A percentile compares a stretch with the other conserved stretches of the same genome.
Conservation (phyloP, 306 rosid genomes). For the Leucaena leucocephala region DNA sequence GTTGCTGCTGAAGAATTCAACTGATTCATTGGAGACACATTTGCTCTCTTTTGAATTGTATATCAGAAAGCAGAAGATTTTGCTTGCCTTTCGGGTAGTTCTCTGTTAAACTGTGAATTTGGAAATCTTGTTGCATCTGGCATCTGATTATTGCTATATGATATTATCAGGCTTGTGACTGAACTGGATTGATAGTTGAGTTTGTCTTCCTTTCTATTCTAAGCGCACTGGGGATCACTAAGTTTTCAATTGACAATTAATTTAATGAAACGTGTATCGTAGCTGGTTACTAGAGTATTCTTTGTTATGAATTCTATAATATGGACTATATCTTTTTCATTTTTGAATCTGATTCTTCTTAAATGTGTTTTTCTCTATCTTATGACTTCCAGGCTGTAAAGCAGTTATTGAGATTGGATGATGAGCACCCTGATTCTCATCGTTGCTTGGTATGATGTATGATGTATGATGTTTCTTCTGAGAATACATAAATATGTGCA, state of each 20-base stretch:
- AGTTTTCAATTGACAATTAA: slow-evolving; percentile 11
- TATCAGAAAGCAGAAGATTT: slow-evolving; percentile 66
- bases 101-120: neutral
- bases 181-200: neutral
- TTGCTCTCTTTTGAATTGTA: slow-evolving; percentile 71
- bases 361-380: neutral
- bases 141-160: slow-evolving; percentile 5
- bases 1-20: slow-evolving; percentile 70
- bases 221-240: neutral
- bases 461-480: slow-evolving; percentile 8
- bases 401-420: slow-evolving; percentile 69
- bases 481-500: neutral
- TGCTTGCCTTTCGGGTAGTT: slow-evolving; percentile 72
- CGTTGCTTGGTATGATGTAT: slow-evolving; percentile 72
- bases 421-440: slow-evolving; percentile 73
- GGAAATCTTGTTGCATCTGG: slow-evolving; percentile 3
- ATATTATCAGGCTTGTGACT: slow-evolving; percentile 3
- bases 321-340: neutral
- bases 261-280: neutral
- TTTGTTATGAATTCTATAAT: slow-evolving; percentile 11
- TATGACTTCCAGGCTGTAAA: slow-evolving; percentile 56
- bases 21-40: slow-evolving; percentile 66
- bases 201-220: slow-evolving; percentile 18
- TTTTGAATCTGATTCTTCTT: neutral
- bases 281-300: slow-evolving; percentile 22